phyloP scores from a whole-genome alignment of 2,329 filamentous ascomycete species.

The Pseudogymnoascus sp. region DNA sequence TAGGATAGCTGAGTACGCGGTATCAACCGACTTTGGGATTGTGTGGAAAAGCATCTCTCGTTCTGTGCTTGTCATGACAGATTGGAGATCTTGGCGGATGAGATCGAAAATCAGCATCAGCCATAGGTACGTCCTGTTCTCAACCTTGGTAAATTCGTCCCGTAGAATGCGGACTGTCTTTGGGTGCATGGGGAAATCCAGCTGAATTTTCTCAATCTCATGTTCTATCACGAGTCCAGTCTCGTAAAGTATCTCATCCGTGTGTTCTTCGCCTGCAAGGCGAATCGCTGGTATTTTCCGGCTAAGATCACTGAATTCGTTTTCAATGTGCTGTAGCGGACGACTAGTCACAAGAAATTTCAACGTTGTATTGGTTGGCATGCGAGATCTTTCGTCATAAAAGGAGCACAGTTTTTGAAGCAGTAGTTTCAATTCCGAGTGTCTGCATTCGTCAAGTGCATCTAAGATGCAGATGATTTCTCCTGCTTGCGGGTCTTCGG shows the following conservation, averaged over 20 bases:
- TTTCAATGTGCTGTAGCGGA: constrained; percentile 27
- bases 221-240: constrained; percentile 29
- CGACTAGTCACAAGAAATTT: constrained; percentile 32
- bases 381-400: constrained; percentile 1
- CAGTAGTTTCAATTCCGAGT: constrained; percentile 20
- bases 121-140: constrained; percentile 18
- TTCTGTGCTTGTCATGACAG: constrained; percentile 19
- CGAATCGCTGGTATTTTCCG: constrained; percentile 24
- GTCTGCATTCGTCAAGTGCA: constrained; percentile 32
- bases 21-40: constrained; percentile 22
- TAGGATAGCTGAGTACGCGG: constrained; percentile 32
- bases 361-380: constrained; percentile 13
- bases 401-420: constrained; percentile 11
- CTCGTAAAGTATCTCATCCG: constrained; percentile 29
- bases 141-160: not conserved
- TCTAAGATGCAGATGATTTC: constrained; percentile 31
- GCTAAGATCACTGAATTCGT: constrained; percentile 19
- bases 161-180: not conserved
- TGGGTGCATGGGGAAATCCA: not conserved
- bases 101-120: constrained; percentile 16
- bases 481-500: constrained; percentile 23
- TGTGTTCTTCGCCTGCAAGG: constrained; percentile 31
- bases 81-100: constrained; percentile 14
- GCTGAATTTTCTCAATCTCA: constrained; percentile 20
- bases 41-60: constrained; percentile 17